Conservation (phyloP, 306 rosid genomes). For the Quercus gilva region DNA sequence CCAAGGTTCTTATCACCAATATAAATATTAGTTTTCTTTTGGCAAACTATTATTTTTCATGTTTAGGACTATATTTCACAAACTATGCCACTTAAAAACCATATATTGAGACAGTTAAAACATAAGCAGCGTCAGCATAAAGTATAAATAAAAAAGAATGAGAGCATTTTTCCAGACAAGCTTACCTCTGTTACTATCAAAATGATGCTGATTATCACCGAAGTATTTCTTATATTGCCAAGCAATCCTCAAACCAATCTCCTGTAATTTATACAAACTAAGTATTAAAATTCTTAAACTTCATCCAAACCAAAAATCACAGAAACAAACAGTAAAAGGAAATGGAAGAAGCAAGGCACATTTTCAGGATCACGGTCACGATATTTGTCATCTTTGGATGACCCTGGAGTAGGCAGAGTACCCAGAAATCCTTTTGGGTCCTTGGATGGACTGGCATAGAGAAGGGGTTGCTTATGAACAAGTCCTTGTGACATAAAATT, state of each 20-base stretch:
- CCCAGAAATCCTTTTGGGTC: constrained; percentile 85
- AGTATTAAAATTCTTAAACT: constrained; percentile 12
- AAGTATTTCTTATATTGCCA: constrained; percentile 94
- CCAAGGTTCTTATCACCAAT: background rate
- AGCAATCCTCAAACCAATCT: constrained; percentile 81
- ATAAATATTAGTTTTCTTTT: background rate
- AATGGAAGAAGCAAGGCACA: constrained; percentile 36
- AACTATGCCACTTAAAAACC: background rate
- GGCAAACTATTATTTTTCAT: background rate
- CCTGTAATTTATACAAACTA: constrained; percentile 40
- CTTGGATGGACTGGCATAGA: constrained; percentile 76
- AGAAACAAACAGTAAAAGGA: constrained; percentile 2
- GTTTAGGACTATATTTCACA: background rate
- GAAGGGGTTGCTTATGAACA: constrained; percentile 73
- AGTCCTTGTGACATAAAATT: constrained; percentile 94
- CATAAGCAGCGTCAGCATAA: background rate
- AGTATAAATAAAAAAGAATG: background rate
- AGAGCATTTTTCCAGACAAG: constrained; percentile 9
- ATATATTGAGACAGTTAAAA: background rate
- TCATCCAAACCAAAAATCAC: constrained; percentile 1
- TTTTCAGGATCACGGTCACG: constrained; percentile 36
- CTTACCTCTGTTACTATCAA: constrained; percentile 45
- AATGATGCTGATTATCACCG: constrained; percentile 58
- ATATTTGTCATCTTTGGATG: constrained; percentile 59
- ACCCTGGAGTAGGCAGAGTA: constrained; percentile 70